phyloP scores from a whole-genome alignment of 148 eudicot species.

The Rhododendron henanense region DNA sequence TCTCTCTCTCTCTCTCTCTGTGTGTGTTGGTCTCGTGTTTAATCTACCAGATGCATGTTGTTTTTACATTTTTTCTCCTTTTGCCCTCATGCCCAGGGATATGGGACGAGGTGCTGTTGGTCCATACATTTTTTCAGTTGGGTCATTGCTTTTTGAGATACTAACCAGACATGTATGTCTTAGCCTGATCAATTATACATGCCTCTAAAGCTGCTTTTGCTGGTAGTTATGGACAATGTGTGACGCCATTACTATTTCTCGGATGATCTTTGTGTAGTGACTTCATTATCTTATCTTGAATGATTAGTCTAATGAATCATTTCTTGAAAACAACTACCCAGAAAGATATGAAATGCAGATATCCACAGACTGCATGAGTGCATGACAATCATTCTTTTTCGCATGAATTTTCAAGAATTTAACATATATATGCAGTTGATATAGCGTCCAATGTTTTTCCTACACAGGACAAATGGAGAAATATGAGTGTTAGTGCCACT shows the following conservation, averaged over 20 bases:
- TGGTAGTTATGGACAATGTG: background rate
- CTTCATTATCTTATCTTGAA: background rate
- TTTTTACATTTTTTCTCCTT: background rate
- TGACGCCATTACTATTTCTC: background rate
- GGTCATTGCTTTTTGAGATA: background rate
- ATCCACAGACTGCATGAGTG: background rate
- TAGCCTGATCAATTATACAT: background rate
- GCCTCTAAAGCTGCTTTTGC: background rate
- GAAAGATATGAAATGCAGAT: background rate
- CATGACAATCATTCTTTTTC: background rate
- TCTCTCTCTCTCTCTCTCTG: background rate
- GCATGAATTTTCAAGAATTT: background rate
- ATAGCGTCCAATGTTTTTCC: slow-evolving; percentile 11
- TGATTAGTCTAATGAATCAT: background rate
- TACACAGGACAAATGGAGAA: slow-evolving; percentile 90
- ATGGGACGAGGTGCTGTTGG: background rate
- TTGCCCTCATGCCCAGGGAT: background rate
- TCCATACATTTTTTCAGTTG: background rate
- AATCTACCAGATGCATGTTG: background rate
- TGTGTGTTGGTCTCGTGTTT: background rate
- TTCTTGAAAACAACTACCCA: no score
- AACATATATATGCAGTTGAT: background rate
- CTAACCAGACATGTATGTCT: background rate
- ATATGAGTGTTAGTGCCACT: slow-evolving; percentile 68
- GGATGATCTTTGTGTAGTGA: background rate